Evolutionary conservation across 495 filamentous ascomycete species (phyloP), one percentile per base, ranked within the genome.

Genomic region (Xylaria telfairii): DNA sequence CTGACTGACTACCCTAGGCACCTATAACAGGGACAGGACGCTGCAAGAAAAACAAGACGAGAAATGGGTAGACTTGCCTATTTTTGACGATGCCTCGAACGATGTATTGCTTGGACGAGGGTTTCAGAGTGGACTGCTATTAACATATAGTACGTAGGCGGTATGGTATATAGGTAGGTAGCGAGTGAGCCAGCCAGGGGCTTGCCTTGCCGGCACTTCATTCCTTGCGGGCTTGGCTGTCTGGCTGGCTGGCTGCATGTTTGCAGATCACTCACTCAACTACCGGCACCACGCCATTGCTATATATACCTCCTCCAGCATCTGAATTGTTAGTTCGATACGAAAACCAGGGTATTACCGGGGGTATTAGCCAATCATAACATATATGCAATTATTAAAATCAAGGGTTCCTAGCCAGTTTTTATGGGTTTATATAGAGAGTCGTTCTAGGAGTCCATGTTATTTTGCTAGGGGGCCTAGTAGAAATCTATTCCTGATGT

Each of bases 251-350:
- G 28, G 41, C 64, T 66, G 64, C 64, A 66, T 66, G 64, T 54
- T 37, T 19, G 64, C 34, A 66, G 64, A 66, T 66, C 64, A n/a
- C 28, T 30, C 19, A 12, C 39, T 17, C 64, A 66, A 66, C 64
- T 66, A 39, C 64, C 64, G 64, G 47, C 63, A 39, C 63, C 39
- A 62, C 39, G 17, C 30, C 59, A 62, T 26, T 17, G 37, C n/a
- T n/a, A n/a, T n/a, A n/a, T n/a, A n/a, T n/a, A n/a, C n/a, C n/a
- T n/a, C n/a, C n/a, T n/a, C n/a, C n/a, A n/a, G n/a, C n/a, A n/a
- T n/a, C n/a, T n/a, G n/a, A n/a, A n/a, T n/a, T n/a, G n/a, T n/a
- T n/a, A n/a, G n/a, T n/a, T n/a, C n/a, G n/a, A n/a, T n/a, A n/a
- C n/a, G n/a, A n/a, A n/a, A n/a, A n/a, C n/a, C n/a, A n/a, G n/a